Percentiles rank a stretch among this genome's conserved stretches.
Conservation (phyloP, 2,329 filamentous ascomycete genomes). For the Aspergillus fumigatiaffinis region DNA sequence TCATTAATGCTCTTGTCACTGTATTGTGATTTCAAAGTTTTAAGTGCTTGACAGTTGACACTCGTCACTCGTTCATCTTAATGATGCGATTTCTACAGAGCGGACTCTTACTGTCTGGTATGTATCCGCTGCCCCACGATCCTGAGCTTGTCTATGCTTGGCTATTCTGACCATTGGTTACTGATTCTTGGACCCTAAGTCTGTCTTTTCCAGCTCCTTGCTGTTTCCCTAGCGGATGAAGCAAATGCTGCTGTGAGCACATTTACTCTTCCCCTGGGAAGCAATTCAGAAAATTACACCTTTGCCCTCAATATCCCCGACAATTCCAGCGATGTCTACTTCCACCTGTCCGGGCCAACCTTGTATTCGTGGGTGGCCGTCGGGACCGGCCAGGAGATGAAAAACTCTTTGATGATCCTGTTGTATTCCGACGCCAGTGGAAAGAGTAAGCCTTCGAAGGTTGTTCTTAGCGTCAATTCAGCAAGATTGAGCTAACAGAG, state of each 20-base stretch:
- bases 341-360: constrained; percentile 20
- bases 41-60: not conserved
- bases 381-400: constrained; percentile 17
- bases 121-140: not conserved
- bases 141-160: not conserved
- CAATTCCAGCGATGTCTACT: constrained; percentile 20
- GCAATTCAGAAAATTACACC: constrained; percentile 12
- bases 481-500: not conserved
- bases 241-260: constrained; percentile 41
- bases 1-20: not conserved
- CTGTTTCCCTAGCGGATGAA: not conserved
- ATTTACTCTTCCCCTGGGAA: constrained; percentile 13
- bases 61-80: not conserved
- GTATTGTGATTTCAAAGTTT: not conserved
- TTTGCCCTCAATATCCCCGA: constrained; percentile 23
- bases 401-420: constrained; percentile 17
- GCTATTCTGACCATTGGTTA: not conserved
- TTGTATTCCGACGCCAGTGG: constrained; percentile 12
- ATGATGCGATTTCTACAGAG: not conserved
- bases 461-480: not conserved
- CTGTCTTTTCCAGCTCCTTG: not conserved
- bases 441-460: constrained; percentile 7
- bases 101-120: not conserved
- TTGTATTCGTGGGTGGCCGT: constrained; percentile 22
- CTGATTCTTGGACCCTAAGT: not conserved